Base-by-base conservation (phyloP, 805 yeast species). In the Cyberlindnera galapagoensis region DNA sequence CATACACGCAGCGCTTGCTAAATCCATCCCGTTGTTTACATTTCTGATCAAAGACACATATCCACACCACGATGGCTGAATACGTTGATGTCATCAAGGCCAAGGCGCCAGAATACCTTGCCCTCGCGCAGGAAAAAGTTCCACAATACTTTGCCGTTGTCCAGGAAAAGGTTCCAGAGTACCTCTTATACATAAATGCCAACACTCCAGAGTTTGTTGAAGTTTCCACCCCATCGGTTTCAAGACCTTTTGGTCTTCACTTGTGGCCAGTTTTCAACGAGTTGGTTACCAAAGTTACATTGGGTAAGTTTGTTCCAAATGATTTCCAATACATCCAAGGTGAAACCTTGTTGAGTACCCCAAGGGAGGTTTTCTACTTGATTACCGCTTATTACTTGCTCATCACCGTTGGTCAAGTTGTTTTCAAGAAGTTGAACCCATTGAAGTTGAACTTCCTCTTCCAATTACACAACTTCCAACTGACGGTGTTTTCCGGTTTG, bases 401-500 rank as follows among this genome's bases (percentile, higher is more conserved):
- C 29, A 81, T 88, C 40, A 86, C 87, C 54, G 94, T 96, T 40
- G 97, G 96, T 35, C 79, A 87, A 51, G 65, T 60, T 33, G 46
- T 83, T 27, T 65, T 82, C 59, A 63, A 64, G 38, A 60, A 58
- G 36, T 58, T 69, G 29, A 70, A 78, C 24, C 83, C 95, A 11
- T 70, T 82, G 57, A 80, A 81, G 60, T 68, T 88, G 58, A 80
- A 80, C 56, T 58, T 64, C 24, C 56, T 87, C 40, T 88, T 86
- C 69, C 95, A 87, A 64, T 51, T 86, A 39, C 97, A 90, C 62
- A 90, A 90, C 63, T 56, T 87, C 38, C 49, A 74, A 22, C 69
- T 90, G 52, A 85, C 97, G 9, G 37, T 70, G 14, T 63, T 78
- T 28, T 84, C 95, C 8, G 68, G 79, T 38, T 48, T 65, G 13